Percentiles rank a stretch among this genome's conserved stretches.
Evolutionary conservation across 192 early-diverging fungal genomes (phyloP).

Genomic region (Coemansia sp.): DNA sequence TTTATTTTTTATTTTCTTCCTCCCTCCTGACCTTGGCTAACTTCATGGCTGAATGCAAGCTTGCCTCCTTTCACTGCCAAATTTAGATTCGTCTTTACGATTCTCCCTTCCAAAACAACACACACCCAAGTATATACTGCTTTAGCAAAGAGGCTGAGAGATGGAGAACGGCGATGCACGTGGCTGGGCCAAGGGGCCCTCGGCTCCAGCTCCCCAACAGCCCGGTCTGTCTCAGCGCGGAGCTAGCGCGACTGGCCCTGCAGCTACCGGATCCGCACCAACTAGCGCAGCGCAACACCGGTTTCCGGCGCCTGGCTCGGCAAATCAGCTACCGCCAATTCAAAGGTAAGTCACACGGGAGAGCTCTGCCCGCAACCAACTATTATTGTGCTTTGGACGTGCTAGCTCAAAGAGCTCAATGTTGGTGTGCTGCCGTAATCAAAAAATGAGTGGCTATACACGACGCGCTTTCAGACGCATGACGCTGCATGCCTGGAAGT

Average conservation of each 20-base stretch:
- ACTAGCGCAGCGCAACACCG: constrained; percentile 22
- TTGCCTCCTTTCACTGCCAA: background rate
- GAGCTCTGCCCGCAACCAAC: background rate
- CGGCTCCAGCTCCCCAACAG: constrained; percentile 10
- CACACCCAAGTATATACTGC: background rate
- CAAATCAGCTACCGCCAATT: constrained; percentile 51
- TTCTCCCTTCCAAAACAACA: background rate
- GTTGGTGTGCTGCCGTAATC: no score
- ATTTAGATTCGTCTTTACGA: background rate
- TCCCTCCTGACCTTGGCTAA: background rate
- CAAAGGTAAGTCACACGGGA: constrained; percentile 41
- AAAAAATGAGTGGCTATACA: no score
- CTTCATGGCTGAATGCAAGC: background rate
- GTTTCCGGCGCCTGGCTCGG: constrained; percentile 12
- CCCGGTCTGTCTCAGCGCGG: constrained; percentile 2
- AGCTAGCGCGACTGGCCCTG: background rate
- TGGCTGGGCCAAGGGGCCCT: constrained; percentile 18
- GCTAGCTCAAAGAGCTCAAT: no score
- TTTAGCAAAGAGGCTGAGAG: background rate
- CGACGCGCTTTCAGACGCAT: constrained; percentile 1
- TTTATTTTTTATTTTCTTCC: background rate
- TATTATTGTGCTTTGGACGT: background rate
- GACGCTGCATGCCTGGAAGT: constrained; percentile 3
- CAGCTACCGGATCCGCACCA: constrained; percentile 4
- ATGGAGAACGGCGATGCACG: constrained; percentile 33